Evolutionary conservation across 129 eudicot genomes (phyloP).

Genomic region (Cynara cardunculus): DNA sequence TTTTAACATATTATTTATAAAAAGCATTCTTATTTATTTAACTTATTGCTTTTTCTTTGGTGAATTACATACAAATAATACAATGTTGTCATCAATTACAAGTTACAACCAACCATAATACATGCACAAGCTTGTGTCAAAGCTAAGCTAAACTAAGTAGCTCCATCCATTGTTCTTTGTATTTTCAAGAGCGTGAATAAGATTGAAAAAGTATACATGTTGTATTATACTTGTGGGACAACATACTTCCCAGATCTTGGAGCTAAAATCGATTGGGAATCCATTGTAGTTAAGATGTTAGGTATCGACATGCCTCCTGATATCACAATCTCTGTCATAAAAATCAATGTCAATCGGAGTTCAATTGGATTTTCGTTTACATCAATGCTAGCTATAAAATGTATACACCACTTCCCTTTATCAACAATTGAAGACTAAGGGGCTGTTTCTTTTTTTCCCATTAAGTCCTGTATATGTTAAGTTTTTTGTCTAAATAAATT

Average conservation of each 20-base stretch:
- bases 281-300: conserved; percentile 45
- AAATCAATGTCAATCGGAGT: background rate
- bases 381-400: background rate
- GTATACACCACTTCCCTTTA: background rate
- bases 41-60: conserved; percentile 2
- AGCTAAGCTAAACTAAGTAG: background rate
- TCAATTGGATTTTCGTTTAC: background rate
- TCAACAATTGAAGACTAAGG: background rate
- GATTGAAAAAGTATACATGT: background rate
- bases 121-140: background rate
- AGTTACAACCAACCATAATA: conserved; percentile 6
- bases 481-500: background rate
- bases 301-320: conserved; percentile 94
- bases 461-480: background rate
- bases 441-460: background rate
- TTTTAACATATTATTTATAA: background rate
- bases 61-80: conserved; percentile 11
- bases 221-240: conserved; percentile 50
- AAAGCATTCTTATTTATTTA: background rate
- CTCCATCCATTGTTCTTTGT: background rate
- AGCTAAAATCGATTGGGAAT: conserved; percentile 29
- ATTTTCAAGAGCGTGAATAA: background rate
- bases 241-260: conserved; percentile 52
- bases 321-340: conserved; percentile 66
- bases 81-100: background rate